These are phyloP conservation scores for Penicillium hordei DNA, from an alignment of 2,329 filamentous ascomycete species.

Conservation along the genomic window DNA sequence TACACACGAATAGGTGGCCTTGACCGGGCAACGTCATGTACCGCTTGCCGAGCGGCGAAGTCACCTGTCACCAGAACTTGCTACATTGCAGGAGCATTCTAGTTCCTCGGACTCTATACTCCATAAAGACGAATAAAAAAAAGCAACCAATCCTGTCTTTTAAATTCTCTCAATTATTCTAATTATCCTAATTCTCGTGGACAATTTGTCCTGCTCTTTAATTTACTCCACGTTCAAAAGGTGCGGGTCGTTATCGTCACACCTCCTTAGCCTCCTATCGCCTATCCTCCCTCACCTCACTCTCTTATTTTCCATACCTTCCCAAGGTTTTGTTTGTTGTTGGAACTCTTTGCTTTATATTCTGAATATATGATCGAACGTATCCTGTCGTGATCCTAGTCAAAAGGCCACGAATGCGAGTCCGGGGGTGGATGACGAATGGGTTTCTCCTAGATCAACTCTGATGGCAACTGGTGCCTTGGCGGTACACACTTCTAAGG, in stretches of 20 bases:
- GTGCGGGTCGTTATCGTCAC: conserved; percentile 26
- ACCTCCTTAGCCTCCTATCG: conserved; percentile 23
- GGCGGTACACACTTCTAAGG: conserved; percentile 28
- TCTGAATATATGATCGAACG: conserved; percentile 8
- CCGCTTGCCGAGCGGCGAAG: conserved; percentile 22
- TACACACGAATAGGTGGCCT: conserved; percentile 7
- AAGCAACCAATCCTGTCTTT: background rate
- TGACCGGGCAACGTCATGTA: conserved; percentile 20
- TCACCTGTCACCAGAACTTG: conserved; percentile 22
- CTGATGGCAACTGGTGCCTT: conserved; percentile 39
- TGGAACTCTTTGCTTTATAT: background rate
- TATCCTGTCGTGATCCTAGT: conserved; percentile 1
- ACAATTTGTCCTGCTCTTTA: background rate
- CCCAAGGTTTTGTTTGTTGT: background rate
- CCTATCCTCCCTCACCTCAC: conserved; percentile 1
- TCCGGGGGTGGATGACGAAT: conserved; percentile 37
- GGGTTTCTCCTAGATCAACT: conserved; percentile 35
- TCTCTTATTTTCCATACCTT: background rate
- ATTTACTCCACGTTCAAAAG: conserved; percentile 4
- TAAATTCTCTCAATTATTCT: background rate
- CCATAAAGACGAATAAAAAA: background rate
- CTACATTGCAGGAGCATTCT: conserved; percentile 1
- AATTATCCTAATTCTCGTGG: background rate
- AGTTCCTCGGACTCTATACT: conserved; percentile 1
- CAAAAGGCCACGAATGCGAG: conserved; percentile 28